phyloP scores from a whole-genome alignment of 2,329 filamentous ascomycete species.

The Penicillium expansum region DNA sequence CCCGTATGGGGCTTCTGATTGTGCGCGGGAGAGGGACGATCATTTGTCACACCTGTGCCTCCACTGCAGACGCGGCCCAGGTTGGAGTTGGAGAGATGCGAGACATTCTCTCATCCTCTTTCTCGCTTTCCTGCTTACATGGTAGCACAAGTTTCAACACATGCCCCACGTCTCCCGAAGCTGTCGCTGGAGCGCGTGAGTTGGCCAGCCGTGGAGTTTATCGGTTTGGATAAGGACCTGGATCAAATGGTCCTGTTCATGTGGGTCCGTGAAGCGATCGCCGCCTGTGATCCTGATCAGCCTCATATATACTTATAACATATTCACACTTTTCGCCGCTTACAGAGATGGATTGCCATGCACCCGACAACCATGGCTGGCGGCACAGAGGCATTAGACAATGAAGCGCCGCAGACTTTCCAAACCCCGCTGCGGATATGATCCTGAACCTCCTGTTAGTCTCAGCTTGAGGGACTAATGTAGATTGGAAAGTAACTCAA shows the following conservation, averaged over 20 bases:
- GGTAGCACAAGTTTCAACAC: background rate
- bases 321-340: background rate
- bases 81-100: background rate
- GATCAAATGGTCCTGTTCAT: slow-evolving; percentile 22
- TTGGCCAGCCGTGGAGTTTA: slow-evolving; percentile 21
- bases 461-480: background rate
- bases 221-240: slow-evolving; percentile 22
- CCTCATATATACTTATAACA: background rate
- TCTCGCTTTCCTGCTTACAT: background rate
- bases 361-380: slow-evolving; percentile 27
- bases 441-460: slow-evolving; percentile 10
- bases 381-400: slow-evolving; percentile 22
- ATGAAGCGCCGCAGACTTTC: slow-evolving; percentile 25
- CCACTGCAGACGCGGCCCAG: background rate
- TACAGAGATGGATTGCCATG: slow-evolving; percentile 24
- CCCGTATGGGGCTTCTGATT: background rate
- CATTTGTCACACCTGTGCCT: background rate
- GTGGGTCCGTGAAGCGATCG: slow-evolving; percentile 24
- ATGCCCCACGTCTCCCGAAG: slow-evolving; percentile 21
- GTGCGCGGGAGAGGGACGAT: background rate
- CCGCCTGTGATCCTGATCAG: slow-evolving; percentile 19
- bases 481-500: background rate
- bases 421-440: slow-evolving; percentile 25
- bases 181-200: slow-evolving; percentile 19
- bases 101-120: background rate